Base-by-base conservation (phyloP, 768 basidiomycete species). In the Hygrocybe punicea region DNA sequence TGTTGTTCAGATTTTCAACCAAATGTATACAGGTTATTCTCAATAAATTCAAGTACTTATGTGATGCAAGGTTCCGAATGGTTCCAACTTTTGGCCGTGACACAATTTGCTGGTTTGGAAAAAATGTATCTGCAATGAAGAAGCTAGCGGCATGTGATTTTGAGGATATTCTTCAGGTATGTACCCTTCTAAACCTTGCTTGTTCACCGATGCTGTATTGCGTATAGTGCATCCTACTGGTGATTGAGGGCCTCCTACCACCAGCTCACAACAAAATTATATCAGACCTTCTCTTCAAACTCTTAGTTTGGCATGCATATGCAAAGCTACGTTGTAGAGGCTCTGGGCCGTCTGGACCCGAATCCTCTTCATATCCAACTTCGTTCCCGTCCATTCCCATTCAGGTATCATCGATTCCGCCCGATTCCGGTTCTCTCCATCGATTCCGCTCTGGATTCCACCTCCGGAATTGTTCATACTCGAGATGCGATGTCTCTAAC, bases 241-340 rank as follows among this genome's bases (percentile, higher is more conserved):
- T 63, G 0, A 68, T 76, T 11, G 71, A 77, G 16, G 75, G 68
- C 14, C 63, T 79, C 0, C 58, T 79, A 0, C 67, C 63, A 1
- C 52, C 61, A 0, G 55, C 56, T 0, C 65, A 75, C 29, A 66
- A 76, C 21, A 13, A 55, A 1, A 55, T 59, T 1, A 55, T 78
- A 4, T 58, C 68, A 17, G 66, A 73, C 24, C 57, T 78, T 0
- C 61, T 79, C 1, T 79, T 71, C 58, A 42, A 55, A 9, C 54
- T 71, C 2, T 68, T 66, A 0, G 60, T 65, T 11, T 77, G 75
- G 77, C 78, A 78, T 60, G 68, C 67, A 0, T 63, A 71, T 9
- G 75, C 73, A 1, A 80, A 80, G 56, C 65, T 78, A 1, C 67
- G n/a, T n/a, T n/a, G n/a, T n/a, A n/a, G n/a, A n/a, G n/a, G n/a